These are phyloP conservation scores for Metschnikowia lachancei DNA, from an alignment of 805 yeast species.

Conservation along the genomic window DNA sequence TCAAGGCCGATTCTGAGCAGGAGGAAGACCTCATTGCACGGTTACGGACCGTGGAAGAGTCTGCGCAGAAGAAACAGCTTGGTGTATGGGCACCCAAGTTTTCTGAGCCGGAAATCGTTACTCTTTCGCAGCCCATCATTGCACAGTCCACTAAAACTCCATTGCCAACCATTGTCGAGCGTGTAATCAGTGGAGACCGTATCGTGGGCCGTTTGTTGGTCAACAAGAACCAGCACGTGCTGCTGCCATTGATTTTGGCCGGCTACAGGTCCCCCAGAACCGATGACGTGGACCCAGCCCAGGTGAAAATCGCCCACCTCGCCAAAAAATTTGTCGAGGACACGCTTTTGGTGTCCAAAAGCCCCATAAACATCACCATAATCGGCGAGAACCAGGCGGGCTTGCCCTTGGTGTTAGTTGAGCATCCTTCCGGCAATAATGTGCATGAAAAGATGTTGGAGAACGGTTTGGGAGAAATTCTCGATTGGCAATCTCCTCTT, in stretches of 20 bases:
- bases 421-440: constrained; percentile 73
- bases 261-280: constrained; percentile 75
- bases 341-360: constrained; percentile 59
- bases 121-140: constrained; percentile 32
- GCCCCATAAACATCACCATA: constrained; percentile 48
- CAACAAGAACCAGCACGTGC: constrained; percentile 49
- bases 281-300: constrained; percentile 36
- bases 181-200: constrained; percentile 76
- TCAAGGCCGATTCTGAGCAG: constrained; percentile 32
- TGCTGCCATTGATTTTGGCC: constrained; percentile 62
- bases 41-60: constrained; percentile 43
- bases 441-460: constrained; percentile 65
- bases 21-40: constrained; percentile 41
- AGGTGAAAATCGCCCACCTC: constrained; percentile 51
- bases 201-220: constrained; percentile 57
- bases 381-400: constrained; percentile 64
- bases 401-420: constrained; percentile 53
- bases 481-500: constrained; percentile 74
- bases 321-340: constrained; percentile 64
- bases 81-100: constrained; percentile 53
- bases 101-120: constrained; percentile 21
- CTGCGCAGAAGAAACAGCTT: constrained; percentile 47
- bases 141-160: constrained; percentile 41
- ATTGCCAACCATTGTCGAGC: constrained; percentile 63
- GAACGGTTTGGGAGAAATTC: constrained; percentile 69